Base-by-base conservation (phyloP, 768 basidiomycete genomes). In the Russula abietina region DNA sequence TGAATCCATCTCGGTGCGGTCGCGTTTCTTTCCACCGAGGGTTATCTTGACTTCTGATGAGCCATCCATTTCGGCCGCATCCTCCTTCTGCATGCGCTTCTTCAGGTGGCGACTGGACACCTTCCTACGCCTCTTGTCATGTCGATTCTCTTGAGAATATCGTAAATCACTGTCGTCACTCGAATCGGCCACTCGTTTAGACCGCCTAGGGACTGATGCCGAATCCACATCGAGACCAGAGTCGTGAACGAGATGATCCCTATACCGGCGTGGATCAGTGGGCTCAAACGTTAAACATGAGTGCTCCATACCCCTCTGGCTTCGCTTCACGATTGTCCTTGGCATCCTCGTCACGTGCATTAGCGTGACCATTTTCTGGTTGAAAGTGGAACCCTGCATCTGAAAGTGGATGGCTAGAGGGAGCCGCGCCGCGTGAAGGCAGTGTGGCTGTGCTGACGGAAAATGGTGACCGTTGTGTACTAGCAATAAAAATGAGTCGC, bases 1-100 rank as follows among this genome's bases (percentile, higher is more conserved):
- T 4, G 87, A 88, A 8, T 81, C 88, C 59, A 87, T 87, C 70
- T 88, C 87, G 8, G 81, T 79, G 45, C 86, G 85, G 72, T 87
- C 87, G 65, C 89, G 84, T 75, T 92, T 92, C 78, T 81, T 88
- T 50, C 88, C 88, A 63, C 84, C 76, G 22, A 49, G 60, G 11
- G 55, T 51, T 3, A 17, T 12, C 51, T 22, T 49, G n/a, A 55
- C 49, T 32, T 62, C 73, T 67, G 69, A 52, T 74, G 72, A 75
- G 56, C 81, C 80, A 46, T 79, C 73, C 80, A 81, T 81, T 38
- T 78, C 77, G 38, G 72, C 74, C 54, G 74, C 74, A 8, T 57
- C 64, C 10, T 32, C 57, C 32, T 24, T 55, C 32, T 50, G 49
- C 22, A 43, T 49, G 56, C 55, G 38, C 39, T 60, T 60, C 60